phyloP scores from a whole-genome alignment of 305 asterid genomes.

The Fraxinus baroniana region DNA sequence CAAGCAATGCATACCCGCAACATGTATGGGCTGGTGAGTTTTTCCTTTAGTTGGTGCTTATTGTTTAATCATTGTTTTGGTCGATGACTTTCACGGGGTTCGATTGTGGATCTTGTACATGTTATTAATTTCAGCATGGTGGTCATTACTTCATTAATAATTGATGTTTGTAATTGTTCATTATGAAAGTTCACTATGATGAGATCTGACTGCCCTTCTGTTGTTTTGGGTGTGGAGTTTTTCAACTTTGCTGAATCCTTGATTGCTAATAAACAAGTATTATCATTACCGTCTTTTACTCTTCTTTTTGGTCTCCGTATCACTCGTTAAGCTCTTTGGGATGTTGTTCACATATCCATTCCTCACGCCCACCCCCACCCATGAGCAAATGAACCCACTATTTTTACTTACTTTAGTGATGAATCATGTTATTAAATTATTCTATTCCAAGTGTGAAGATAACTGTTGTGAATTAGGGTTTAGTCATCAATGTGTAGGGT shows the following conservation, averaged over 20 bases:
- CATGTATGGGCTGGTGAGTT: slow-evolving; percentile 82
- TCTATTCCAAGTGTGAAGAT: neutral
- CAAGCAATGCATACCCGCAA: slow-evolving; percentile 46
- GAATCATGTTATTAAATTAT: neutral
- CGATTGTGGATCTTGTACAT: neutral
- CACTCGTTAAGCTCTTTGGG: neutral
- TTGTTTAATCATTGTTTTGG: neutral
- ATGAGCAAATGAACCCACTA: neutral
- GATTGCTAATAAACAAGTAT: neutral
- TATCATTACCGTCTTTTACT: neutral
- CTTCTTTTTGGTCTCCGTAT: neutral
- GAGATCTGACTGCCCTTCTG: neutral
- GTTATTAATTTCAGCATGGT: neutral
- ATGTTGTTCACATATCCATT: neutral
- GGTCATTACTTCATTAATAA: neutral
- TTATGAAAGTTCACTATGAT: neutral
- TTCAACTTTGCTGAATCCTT: neutral
- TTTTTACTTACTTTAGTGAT: neutral
- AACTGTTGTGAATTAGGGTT: neutral
- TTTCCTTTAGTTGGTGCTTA: neutral
- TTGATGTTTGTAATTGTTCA: neutral
- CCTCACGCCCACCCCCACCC: neutral
- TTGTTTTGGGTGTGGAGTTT: neutral
- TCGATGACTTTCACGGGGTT: neutral
- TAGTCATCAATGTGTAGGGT: neutral